These are phyloP conservation scores for Paramecium octaurelia DNA, from an alignment of 73 alveolate genomes.

Conservation along the genomic window DNA sequence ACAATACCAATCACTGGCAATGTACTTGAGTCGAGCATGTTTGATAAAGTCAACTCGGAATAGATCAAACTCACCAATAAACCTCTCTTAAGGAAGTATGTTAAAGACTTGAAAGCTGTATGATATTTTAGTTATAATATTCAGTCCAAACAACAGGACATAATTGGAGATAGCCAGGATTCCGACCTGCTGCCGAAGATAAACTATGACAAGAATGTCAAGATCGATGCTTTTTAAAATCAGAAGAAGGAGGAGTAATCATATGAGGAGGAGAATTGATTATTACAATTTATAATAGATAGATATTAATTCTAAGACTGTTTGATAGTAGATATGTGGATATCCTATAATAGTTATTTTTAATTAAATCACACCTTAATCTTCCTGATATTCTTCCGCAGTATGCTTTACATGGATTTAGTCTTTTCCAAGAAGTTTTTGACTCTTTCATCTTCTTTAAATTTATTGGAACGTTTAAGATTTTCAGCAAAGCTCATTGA, in stretches of 20 bases:
- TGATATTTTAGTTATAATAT: background rate
- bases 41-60: conserved; percentile 48
- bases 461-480: conserved; percentile 1
- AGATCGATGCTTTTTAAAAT: conserved; percentile 19
- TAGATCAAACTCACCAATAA: conserved; percentile 36
- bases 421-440: background rate
- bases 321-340: background rate
- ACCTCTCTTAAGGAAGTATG: conserved; percentile 40
- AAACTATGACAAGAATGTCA: conserved; percentile 30
- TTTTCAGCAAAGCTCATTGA: conserved; percentile 31
- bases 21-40: conserved; percentile 45
- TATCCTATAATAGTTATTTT: background rate
- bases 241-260: conserved; percentile 31
- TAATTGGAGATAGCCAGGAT: conserved; percentile 54
- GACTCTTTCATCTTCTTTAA: conserved; percentile 38
- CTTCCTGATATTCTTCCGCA: background rate
- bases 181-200: conserved; percentile 55
- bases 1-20: conserved; percentile 74
- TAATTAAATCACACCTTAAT: background rate
- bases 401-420: background rate
- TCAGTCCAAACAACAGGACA: background rate
- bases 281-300: background rate
- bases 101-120: conserved; percentile 35
- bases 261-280: conserved; percentile 26
- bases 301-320: background rate